Conservation (phyloP, 768 basidiomycete genomes). For the Tulasnella sp. region DNA sequence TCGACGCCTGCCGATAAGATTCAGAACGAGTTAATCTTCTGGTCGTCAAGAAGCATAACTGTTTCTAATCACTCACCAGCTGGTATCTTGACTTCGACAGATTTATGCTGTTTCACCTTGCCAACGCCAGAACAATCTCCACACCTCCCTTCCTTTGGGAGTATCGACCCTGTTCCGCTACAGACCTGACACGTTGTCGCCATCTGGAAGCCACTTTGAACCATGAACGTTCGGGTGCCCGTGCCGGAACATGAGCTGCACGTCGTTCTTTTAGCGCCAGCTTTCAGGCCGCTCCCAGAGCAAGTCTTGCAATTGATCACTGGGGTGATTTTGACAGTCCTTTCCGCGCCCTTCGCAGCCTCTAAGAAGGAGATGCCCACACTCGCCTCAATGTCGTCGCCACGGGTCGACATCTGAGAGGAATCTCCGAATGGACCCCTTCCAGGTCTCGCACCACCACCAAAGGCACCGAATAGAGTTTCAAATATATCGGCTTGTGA, state of each 20-base stretch:
- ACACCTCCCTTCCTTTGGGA: slow-evolving; percentile 73
- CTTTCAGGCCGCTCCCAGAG: slow-evolving; percentile 74
- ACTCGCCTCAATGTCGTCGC: slow-evolving; percentile 72
- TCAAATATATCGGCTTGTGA: slow-evolving; percentile 67
- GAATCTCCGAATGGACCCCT: slow-evolving; percentile 35
- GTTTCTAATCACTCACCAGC: slow-evolving; percentile 46
- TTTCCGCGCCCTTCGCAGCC: slow-evolving; percentile 80
- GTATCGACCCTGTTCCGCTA: slow-evolving; percentile 65
- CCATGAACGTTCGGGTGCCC: slow-evolving; percentile 78
- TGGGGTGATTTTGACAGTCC: slow-evolving; percentile 65
- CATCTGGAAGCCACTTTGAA: slow-evolving; percentile 95
- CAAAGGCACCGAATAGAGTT: slow-evolving; percentile 66
- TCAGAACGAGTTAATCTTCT: neutral
- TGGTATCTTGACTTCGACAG: slow-evolving; percentile 73
- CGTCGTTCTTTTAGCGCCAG: slow-evolving; percentile 68
- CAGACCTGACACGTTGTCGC: slow-evolving; percentile 80
- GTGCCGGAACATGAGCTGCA: slow-evolving; percentile 78
- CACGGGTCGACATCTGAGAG: slow-evolving; percentile 30
- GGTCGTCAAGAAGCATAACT: neutral
- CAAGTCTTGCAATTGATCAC: slow-evolving; percentile 79
- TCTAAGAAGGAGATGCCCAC: slow-evolving; percentile 81
- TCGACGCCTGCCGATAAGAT: slow-evolving; percentile 59
- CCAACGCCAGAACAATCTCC: slow-evolving; percentile 76
- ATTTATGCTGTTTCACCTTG: slow-evolving; percentile 69
- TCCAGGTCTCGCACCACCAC: slow-evolving; percentile 34